Evolutionary conservation across 2,329 filamentous ascomycete genomes (phyloP).

Genomic region (Trichoderma polysporum): DNA sequence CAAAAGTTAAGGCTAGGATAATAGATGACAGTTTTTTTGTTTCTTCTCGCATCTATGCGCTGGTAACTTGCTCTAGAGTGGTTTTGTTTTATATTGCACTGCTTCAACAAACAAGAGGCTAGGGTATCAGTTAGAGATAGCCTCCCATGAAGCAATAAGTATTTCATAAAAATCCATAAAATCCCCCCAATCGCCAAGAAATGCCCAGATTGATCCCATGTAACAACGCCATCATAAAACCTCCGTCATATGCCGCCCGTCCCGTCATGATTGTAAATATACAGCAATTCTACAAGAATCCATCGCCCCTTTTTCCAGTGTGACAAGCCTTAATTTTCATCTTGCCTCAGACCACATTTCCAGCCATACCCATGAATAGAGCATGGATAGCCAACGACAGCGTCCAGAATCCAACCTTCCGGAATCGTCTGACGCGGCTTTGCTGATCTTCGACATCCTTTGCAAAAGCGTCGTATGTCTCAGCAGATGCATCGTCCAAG

Average conservation of each 20-base stretch:
- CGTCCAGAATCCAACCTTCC: slow-evolving; percentile 96
- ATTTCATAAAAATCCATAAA: slow-evolving; percentile 1
- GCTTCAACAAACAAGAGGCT: not conserved
- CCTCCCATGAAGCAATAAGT: slow-evolving; percentile 2
- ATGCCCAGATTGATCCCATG: slow-evolving; percentile 3
- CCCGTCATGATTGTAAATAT: slow-evolving; percentile 19
- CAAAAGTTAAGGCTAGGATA: slow-evolving; percentile 16
- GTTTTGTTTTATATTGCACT: slow-evolving; percentile 6
- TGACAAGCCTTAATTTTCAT: not conserved
- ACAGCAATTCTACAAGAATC: slow-evolving; percentile 20
- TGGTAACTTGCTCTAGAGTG: not conserved
- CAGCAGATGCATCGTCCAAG: slow-evolving; percentile 89
- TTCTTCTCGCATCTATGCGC: not conserved
- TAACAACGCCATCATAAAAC: slow-evolving; percentile 16
- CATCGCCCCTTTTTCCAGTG: not conserved
- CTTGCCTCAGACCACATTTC: slow-evolving; percentile 59
- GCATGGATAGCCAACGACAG: slow-evolving; percentile 89
- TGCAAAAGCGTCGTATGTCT: slow-evolving; percentile 93
- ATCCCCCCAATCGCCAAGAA: slow-evolving; percentile 7
- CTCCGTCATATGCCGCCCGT: slow-evolving; percentile 8
- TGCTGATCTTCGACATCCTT: slow-evolving; percentile 87
- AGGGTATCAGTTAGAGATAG: slow-evolving; percentile 16
- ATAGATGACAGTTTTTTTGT: not conserved
- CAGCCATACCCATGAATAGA: slow-evolving; percentile 91
- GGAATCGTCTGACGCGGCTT: slow-evolving; percentile 79